Conservation (phyloP, 2,329 filamentous ascomycete genomes). For the Ramularia endophylla region DNA sequence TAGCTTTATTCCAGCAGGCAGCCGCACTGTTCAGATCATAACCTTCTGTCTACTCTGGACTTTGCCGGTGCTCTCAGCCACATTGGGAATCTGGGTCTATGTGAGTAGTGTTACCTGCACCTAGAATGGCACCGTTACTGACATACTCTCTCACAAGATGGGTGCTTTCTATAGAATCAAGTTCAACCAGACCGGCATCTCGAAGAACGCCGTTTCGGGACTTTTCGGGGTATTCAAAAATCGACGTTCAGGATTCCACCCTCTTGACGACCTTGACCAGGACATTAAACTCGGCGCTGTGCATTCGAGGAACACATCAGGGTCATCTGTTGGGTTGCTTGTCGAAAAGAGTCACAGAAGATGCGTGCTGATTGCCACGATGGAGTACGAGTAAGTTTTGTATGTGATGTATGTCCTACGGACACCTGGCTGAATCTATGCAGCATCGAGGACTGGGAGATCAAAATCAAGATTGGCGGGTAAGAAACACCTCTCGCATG, state of each 20-base stretch:
- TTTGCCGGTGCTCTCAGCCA: constrained; percentile 46
- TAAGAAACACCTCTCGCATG: neutral
- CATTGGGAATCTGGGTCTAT: constrained; percentile 47
- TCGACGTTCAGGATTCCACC: constrained; percentile 1
- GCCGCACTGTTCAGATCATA: constrained; percentile 46
- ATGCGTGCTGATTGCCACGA: neutral
- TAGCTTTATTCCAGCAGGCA: constrained; percentile 46
- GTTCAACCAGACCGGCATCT: constrained; percentile 48
- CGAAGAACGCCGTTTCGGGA: constrained; percentile 25
- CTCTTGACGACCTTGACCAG: constrained; percentile 13
- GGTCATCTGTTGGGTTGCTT: constrained; percentile 11
- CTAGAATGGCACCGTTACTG: no score
- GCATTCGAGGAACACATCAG: constrained; percentile 5
- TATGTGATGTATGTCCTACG: no score
- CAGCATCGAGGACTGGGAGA: constrained; percentile 24
- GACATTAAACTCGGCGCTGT: constrained; percentile 6
- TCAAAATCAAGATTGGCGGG: constrained; percentile 64
- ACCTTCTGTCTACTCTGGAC: constrained; percentile 48
- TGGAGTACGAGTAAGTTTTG: constrained; percentile 13
- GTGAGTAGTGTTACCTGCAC: constrained; percentile 36
- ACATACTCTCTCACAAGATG: no score
- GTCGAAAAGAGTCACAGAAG: constrained; percentile 6
- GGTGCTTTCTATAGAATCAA: constrained; percentile 56
- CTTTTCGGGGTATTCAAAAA: neutral
- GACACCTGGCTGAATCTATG: constrained; percentile 12